Evolutionary conservation across 306 rosid species (phyloP), one percentile per base, ranked within the genome.

Genomic region (Dalbergia cultrata): DNA sequence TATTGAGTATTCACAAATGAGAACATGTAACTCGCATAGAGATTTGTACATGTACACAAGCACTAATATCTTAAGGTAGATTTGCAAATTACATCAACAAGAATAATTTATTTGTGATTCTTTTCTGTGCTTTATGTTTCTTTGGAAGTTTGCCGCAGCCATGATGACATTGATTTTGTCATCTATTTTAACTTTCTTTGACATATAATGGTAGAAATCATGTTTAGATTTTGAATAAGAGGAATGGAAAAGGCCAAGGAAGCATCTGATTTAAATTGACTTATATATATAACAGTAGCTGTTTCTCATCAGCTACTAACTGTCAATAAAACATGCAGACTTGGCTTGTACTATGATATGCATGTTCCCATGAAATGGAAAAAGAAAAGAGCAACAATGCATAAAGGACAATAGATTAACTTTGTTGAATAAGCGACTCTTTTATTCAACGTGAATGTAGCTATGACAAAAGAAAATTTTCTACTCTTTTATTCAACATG

Each of bases 151-250:
- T 19, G 21, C 12, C 43, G 6, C 34, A 39, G 26, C 59, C 60
- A 56, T 41, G 68, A n/a, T 12, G 50, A 37, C 59, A 44, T 66
- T 47, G 59, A 62, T 70, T 70, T 41, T 62, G 16, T 75, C 70
- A 45, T 31, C 74, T 56, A 17, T 73, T 59, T 67, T 57, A 70
- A 62, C 70, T 45, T 74, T 57, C 70, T 66, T 67, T 66, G 79
- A 34, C 57, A 37, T 62, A 72, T 33, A 43, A 65, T 73, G 74
- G 9, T 31, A 34, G 52, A 26, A 11, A 14, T 12, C 53, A 54
- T 35, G 18, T 69, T 81, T 26, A 10, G 17, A 26, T 26, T 26
- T 76, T 31, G 52, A 6, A 69, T n/a, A 26, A 22, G 39, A 18
- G 53, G 39, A 62, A 68, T 13, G 69, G 65, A 34, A 72, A 52